Base-by-base conservation (phyloP, 1,284 basidiomycete genomes). In the Xerocomus alliaceus region DNA sequence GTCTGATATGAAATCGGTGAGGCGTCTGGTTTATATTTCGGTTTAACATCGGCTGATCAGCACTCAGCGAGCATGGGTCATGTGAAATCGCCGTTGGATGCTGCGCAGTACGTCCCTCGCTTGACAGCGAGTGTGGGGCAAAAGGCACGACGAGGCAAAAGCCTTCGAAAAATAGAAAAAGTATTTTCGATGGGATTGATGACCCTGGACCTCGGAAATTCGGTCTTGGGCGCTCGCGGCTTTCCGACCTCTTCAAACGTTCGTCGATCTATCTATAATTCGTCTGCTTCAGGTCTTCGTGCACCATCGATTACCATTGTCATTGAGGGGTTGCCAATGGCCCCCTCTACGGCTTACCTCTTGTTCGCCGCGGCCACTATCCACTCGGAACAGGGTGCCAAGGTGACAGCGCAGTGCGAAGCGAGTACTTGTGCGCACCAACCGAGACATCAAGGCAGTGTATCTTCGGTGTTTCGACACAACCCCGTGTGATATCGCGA, bases 1-100 rank as follows among this genome's bases (percentile, higher is more conserved):
- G 29, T 55, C 67, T 50, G 51, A 70, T 70, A 70, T 70, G 65
- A 70, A 65, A 71, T 70, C 50, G 28, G 56, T 44, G 56, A 45
- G 62, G 46, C 42, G 18, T 28, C 22, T 32, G 17, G n/a, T n/a
- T 18, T 46, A 46, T 29, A 29, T 37, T 44, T 44, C n/a, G 22
- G 24, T 24, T 44, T 15, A 20, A 51, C 24, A 10, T 55, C 47
- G 48, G 62, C 58, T 61, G 58, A 70, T 68, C 58, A 62, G n/a
- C n/a, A n/a, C n/a, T n/a, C n/a, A n/a, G 48, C 65, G 28, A 54
- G 56, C 37, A 15, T 54, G 20, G 53, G 55, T 51, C 31, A 34
- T 47, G 54, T 51, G n/a, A 65, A 61, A 65, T 67, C 64, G 45
- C 56, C 45, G 48, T 26, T n/a, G 32, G 45, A 53, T 62, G 50